A percentile compares a stretch with the other conserved stretches of the same genome.
These are phyloP conservation scores for Ascomycota sp. DNA, from an alignment of 2,329 filamentous ascomycete genomes.

Conservation along the genomic window DNA sequence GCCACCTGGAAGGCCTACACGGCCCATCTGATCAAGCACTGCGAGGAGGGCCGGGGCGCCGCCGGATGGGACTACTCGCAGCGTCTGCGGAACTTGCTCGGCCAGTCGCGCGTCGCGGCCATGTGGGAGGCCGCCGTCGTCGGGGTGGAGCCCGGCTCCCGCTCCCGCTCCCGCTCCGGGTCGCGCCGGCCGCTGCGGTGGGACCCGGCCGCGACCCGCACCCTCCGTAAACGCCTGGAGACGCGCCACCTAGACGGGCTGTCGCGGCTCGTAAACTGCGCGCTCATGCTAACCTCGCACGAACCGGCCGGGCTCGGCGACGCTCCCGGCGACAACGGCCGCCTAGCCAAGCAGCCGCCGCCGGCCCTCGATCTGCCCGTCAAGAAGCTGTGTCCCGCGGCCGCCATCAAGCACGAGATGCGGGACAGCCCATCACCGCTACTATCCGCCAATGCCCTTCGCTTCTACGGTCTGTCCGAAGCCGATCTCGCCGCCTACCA, in stretches of 20 bases:
- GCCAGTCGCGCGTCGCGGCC: slow-evolving; percentile 15
- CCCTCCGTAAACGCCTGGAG: slow-evolving; percentile 22
- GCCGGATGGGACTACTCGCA: slow-evolving; percentile 23
- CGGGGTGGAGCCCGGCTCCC: slow-evolving; percentile 13
- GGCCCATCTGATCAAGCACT: slow-evolving; percentile 24
- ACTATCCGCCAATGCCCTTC: not conserved
- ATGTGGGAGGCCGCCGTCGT: slow-evolving; percentile 17
- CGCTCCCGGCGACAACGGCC: slow-evolving; percentile 3
- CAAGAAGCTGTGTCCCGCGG: slow-evolving; percentile 2
- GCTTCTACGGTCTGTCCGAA: too few relatives aligned
- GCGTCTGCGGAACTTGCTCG: slow-evolving; percentile 22
- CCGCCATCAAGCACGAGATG: slow-evolving; percentile 1
- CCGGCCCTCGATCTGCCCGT: slow-evolving; percentile 2
- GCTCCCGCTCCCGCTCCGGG: too few relatives aligned
- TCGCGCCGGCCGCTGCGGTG: slow-evolving; percentile 18
- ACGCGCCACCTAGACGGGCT: slow-evolving; percentile 21
- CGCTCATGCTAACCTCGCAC: not conserved
- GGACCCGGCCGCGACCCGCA: slow-evolving; percentile 20
- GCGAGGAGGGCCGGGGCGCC: slow-evolving; percentile 19
- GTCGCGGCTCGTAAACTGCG: slow-evolving; percentile 11
- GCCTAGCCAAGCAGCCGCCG: not conserved
- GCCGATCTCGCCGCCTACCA: too few relatives aligned
- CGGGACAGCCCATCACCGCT: not conserved
- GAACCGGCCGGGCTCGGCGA: too few relatives aligned
- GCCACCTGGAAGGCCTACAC: slow-evolving; percentile 23